These are phyloP conservation scores for Zygosaccharomyces bisporus DNA, from an alignment of 805 yeast species.

Conservation along the genomic window DNA sequence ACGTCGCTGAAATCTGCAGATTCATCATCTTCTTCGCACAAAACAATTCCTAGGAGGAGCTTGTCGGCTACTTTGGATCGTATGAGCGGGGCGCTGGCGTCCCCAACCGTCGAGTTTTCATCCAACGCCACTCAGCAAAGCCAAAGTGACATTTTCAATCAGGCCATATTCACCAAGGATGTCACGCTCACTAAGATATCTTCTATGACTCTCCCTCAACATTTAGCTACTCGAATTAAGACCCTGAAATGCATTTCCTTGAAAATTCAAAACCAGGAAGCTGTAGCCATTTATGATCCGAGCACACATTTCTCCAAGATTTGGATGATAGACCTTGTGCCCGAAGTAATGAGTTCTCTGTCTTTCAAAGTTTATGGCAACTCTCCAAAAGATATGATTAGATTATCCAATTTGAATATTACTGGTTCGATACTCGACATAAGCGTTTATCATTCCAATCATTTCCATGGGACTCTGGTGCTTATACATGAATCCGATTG, in stretches of 20 bases:
- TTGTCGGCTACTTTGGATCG: constrained; percentile 33
- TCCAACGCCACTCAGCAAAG: constrained; percentile 24
- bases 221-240: neutral
- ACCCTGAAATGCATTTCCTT: constrained; percentile 21
- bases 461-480: constrained; percentile 19
- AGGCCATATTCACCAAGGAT: constrained; percentile 54
- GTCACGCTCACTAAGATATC: constrained; percentile 63
- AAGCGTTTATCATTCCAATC: constrained; percentile 9
- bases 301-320: constrained; percentile 44
- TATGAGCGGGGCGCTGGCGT: constrained; percentile 23
- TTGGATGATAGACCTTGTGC: constrained; percentile 39
- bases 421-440: constrained; percentile 11
- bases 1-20: constrained; percentile 9
- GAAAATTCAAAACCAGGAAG: constrained; percentile 53
- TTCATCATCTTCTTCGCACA: constrained; percentile 4
- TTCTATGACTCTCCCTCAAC: constrained; percentile 37
- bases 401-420: constrained; percentile 14
- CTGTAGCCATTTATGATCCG: constrained; percentile 51
- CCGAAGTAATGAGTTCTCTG: constrained; percentile 25
- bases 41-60: constrained; percentile 17
- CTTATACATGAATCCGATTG: constrained; percentile 24
- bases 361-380: constrained; percentile 30
- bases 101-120: constrained; percentile 26
- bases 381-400: constrained; percentile 25
- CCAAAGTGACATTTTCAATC: constrained; percentile 11